A percentile compares a stretch with the other conserved stretches of the same genome.
Evolutionary conservation across 1,284 basidiomycete genomes (phyloP).

Genomic region (Ganoderma boninense): DNA sequence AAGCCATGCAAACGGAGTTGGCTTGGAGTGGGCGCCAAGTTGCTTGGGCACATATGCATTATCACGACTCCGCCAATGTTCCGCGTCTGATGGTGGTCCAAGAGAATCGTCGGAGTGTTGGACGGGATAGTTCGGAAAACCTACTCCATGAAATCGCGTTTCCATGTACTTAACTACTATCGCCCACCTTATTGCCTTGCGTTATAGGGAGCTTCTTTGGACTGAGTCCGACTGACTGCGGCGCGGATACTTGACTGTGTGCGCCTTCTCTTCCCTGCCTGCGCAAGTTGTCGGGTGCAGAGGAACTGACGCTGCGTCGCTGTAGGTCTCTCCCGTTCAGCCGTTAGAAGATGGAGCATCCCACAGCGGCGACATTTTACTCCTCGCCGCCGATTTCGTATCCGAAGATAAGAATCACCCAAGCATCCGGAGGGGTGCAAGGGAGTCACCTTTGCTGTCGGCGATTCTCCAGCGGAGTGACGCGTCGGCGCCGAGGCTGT

Average conservation of each 20-base stretch:
- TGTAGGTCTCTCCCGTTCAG: not conserved
- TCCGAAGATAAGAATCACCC: not conserved
- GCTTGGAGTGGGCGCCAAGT: not conserved
- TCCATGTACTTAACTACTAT: not conserved
- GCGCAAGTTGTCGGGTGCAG: not conserved
- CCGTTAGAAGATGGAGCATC: not conserved
- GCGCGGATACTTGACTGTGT: not conserved
- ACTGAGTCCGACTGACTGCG: not conserved
- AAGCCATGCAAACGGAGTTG: not conserved
- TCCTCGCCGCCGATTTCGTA: not conserved
- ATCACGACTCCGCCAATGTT: not conserved
- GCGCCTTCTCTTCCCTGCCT: not conserved
- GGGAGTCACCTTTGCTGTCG: not conserved
- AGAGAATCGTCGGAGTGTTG: not conserved
- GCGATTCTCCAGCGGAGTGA: not conserved
- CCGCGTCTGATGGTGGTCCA: not conserved
- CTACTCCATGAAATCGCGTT: not conserved
- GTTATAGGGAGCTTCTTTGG: not conserved
- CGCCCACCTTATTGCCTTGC: not conserved
- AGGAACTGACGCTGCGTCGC: not conserved
- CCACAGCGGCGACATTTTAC: not conserved
- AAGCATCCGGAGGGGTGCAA: not conserved
- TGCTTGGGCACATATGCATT: not conserved
- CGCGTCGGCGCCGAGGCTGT: constrained; percentile 6
- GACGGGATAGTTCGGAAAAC: not conserved